Base-by-base conservation (phyloP, 441 rosid genomes). In the Populus tomentosa region DNA sequence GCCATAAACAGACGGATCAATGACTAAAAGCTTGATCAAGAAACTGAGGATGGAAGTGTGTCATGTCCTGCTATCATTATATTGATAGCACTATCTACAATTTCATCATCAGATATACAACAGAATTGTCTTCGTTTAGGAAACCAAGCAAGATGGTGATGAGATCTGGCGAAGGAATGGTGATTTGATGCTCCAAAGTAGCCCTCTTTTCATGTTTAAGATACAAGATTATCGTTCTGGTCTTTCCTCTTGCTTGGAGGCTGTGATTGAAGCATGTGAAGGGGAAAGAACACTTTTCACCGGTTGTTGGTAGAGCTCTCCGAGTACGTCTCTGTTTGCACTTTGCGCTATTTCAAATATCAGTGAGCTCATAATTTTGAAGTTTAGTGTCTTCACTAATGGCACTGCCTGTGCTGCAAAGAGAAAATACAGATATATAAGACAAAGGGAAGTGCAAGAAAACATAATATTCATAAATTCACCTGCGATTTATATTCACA, bases 371-470 rank as follows among this genome's bases (percentile, higher is more conserved):
- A 81, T 71, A 4, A 81, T 38, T 79, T 80, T 79, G 82, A 84
- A 82, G 20, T 85, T 74, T n/a, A 84, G 78, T 16, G 0, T 72
- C 81, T 86, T 80, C 83, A 77, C 79, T 59, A 75, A 72, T 62
- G 79, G 84, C 74, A 82, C 24, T 13, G 46, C 85, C 81, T 86
- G 10, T 20, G 3, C 16, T 56, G 62, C 16, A 13, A 2, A 62
- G 7, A 18, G 23, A 18, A 50, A 56, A 14, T 4, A 56, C n/a
- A 18, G 21, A 56, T 20, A 13, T 0, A 56, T 0, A 56, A 53
- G 9, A 6, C n/a, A 53, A 16, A 53, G n/a, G n/a, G 16, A 53
- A 53, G 16, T 6, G 23, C 21, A 56, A 2, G 23, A 6, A 7
- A 0, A 56, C 21, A 56, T 21, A 56, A n/a, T 56, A 18, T 56